Base-by-base conservation (phyloP, 2,329 filamentous ascomycete species). In the Microcyclospora pomicola region DNA sequence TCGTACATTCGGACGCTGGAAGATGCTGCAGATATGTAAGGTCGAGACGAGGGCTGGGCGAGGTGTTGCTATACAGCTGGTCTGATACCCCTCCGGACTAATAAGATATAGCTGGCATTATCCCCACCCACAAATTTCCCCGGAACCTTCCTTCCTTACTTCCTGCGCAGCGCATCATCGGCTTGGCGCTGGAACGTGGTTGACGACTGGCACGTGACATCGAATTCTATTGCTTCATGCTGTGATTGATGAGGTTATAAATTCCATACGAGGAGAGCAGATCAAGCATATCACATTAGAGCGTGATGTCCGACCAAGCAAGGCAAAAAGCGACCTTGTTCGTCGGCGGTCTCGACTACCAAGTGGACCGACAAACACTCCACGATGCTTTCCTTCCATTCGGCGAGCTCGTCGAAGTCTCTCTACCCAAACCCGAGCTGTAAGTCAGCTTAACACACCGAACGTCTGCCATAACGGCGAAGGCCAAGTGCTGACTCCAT, bases 351-450 rank as follows among this genome's bases (percentile, higher is more conserved):
- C 75, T 98, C 36, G 79, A 91, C 49, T 75, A 80, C 44, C 71
- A 77, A 36, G 86, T 93, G 41, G 88, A 80, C 10, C 67, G 69
- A 29, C 72, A 75, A 43, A 82, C 80, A 43, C 69, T 98, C 34
- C 80, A 86, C 52, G 84, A 92, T 53, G 87, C 87, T 39, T 98
- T 98, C 64, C 75, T 98, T 40, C 91, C 92, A 0, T 98, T 98
- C 60, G 91, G 92, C 55, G 88, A 95, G 59, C 88, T 98, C 44
- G 77, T 82, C 48, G 86, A 95, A 57, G 80, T 98, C 48, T 81
- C 84, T 35, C 66, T 98, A 12, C 91, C 91, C 14, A 92, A 91
- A 61, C 81, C 85, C 40, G 87, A 94, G 56, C 69, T 78, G 44
- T 80, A 43, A 36, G 49, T 34, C 32, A 31, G 1, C 19, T 3